phyloP scores from a whole-genome alignment of 2,329 filamentous ascomycete species.

The Penicillium fuscoglaucum region DNA sequence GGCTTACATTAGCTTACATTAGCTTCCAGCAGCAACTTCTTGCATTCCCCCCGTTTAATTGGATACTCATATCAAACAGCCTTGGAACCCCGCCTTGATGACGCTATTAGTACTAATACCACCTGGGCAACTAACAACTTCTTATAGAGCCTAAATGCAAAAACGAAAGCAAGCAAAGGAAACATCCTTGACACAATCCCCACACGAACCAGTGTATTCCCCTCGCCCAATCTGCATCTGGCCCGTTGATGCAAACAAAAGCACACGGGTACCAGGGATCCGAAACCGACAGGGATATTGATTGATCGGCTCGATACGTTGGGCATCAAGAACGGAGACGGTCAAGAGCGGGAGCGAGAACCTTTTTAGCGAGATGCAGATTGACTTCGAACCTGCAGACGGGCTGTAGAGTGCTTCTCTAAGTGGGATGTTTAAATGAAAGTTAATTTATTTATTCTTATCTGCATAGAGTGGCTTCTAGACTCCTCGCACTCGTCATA shows the following conservation, averaged over 20 bases:
- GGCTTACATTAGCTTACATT: neutral
- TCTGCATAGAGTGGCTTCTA: neutral
- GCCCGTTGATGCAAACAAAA: neutral
- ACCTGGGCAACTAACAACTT: neutral
- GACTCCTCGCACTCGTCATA: neutral
- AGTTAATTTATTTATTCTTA: neutral
- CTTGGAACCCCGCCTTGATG: neutral
- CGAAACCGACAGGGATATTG: neutral
- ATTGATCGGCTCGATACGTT: neutral
- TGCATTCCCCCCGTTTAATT: neutral
- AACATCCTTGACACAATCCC: neutral
- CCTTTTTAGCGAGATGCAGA: neutral
- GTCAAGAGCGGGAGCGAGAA: neutral
- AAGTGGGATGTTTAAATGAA: neutral
- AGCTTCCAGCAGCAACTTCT: neutral
- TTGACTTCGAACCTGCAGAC: neutral
- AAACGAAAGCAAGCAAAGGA: neutral
- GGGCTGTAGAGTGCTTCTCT: neutral
- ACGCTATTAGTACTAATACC: neutral
- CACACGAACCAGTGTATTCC: too few relatives aligned
- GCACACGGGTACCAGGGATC: neutral
- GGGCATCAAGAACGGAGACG: constrained; percentile 4
- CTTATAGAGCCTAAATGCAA: neutral
- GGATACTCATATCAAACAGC: neutral
- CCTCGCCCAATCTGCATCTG: neutral